Evolutionary conservation across 495 filamentous ascomycete genomes (phyloP), one percentile per base, ranked within the genome.

Genomic region (Lepidopterella palustris): DNA sequence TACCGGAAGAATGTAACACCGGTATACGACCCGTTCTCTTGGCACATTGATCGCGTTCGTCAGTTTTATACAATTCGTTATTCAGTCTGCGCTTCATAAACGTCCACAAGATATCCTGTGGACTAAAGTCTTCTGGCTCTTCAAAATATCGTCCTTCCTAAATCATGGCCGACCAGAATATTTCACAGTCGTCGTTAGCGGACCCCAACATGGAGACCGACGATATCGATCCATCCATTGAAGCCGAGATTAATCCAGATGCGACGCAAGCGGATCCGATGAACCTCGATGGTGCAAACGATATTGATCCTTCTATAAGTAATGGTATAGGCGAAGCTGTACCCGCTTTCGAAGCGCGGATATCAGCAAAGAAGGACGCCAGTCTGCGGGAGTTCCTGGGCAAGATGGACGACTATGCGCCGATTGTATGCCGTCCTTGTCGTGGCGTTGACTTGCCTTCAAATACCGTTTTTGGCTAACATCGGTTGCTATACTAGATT

Each of bases 401-500:
- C 35, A 96, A 92, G 79, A 97, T 97, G 92, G 93, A 98, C 68
- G 93, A 98, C 63, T 97, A 96, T 75, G 91, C 93, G 47, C 93
- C 93, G 18, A 95, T 98, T 63, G 92, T 97, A 82, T 63, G 85
- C 76, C 58, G 58, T 10, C 47, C 20, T 24, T 25, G 47, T 5
- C 26, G 2, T 5, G 2, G 23, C 8, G 5, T 25, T 26, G 21
- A 9, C 47, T 8, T 26, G 15, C 11, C 31, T 49, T 18, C 10
- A 9, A 5, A 21, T 48, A 45, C 25, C 5, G 31, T 18, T 13
- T 53, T 32, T 40, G 52, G 32, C 52, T 54, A 27, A 40, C 25
- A 28, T 32, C 52, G n/a, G 25, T 13, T n/a, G 6, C 6, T 24
- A 24, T 32, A 1, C 15, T 68, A 97, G 92, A 97, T 98, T 63